A percentile compares a stretch with the other conserved stretches of the same genome.
Evolutionary conservation across 495 filamentous ascomycete genomes (phyloP).

Genomic region (Cercophora sp.): DNA sequence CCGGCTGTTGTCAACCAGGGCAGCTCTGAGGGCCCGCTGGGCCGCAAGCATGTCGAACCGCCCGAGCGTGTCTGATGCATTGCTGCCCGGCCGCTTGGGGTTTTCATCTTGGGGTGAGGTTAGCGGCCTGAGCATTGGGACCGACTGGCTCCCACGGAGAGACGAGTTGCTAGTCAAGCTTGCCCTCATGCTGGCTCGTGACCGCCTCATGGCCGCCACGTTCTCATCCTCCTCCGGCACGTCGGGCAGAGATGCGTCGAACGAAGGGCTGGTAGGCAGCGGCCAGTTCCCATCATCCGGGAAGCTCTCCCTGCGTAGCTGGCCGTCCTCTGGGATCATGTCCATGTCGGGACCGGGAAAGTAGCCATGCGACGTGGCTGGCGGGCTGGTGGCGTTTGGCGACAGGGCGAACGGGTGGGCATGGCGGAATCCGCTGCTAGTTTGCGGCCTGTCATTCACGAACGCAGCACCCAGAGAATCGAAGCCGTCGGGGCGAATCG

Average conservation of each 20-base stretch:
- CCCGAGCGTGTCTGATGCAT: constrained; percentile 44
- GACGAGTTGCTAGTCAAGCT: constrained; percentile 43
- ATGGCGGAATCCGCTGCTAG: constrained; percentile 37
- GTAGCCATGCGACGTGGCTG: constrained; percentile 26
- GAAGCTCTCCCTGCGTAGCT: constrained; percentile 39
- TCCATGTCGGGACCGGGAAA: constrained; percentile 27
- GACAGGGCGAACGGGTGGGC: constrained; percentile 31
- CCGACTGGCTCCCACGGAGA: constrained; percentile 44
- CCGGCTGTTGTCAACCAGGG: constrained; percentile 28
- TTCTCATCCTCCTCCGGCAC: constrained; percentile 74
- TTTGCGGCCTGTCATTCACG: constrained; percentile 39
- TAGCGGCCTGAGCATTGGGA: constrained; percentile 42
- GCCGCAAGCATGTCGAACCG: constrained; percentile 34
- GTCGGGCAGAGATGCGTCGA: constrained; percentile 53
- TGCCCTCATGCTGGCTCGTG: constrained; percentile 35
- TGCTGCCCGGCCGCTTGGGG: constrained; percentile 36
- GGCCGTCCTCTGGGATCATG: constrained; percentile 23
- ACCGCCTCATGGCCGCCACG: constrained; percentile 22
- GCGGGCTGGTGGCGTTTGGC: constrained; percentile 24
- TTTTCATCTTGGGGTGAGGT: constrained; percentile 24
- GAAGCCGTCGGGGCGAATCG: constrained; percentile 39
- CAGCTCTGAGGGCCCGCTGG: constrained; percentile 27
- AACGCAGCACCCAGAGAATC: constrained; percentile 38
- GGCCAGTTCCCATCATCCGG: constrained; percentile 48
- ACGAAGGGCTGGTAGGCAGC: constrained; percentile 38